Evolutionary conservation across 2,329 filamentous ascomycete genomes (phyloP), one percentile per base, ranked within the genome.

Genomic region (Arachnomyces sp.): DNA sequence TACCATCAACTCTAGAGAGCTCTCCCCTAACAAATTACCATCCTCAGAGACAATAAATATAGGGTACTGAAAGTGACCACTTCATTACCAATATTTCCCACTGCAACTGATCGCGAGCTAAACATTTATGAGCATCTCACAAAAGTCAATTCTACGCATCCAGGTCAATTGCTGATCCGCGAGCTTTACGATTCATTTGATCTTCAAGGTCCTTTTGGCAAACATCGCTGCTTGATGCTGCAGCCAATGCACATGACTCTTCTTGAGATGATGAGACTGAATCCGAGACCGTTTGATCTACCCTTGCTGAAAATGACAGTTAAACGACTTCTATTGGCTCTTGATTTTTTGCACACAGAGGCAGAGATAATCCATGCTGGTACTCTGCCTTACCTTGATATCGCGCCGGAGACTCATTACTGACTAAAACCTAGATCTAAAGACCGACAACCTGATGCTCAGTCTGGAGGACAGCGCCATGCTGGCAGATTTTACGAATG

Each of bases 391-490:
- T 18, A n/a, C 30, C 37, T 30, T 2, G 9, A 35, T 18, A 42
- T 31, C 52, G 45, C 39, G n/a, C n/a, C n/a, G n/a, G 9, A 25
- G 21, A 34, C 12, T 29, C 31, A n/a, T 31, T 28, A 31, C 36
- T 46, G 21, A 50, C 29, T 9, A 17, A 3, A 30, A 42, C 18
- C 15, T 13, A 56, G 65, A 68, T 50, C 49, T 68, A 17, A 67
- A 68, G 38, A 55, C 61, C 0, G 57, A 65, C 39, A 68, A 69
- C 41, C 55, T 69, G 12, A 57, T n/a, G n/a, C n/a, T n/a, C n/a
- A n/a, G n/a, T n/a, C n/a, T n/a, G n/a, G n/a, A n/a, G n/a, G n/a
- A n/a, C 31, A 42, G 41, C 14, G 47, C 49, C 5, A 53, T 56
- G 33, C 49, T 63, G 7, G 47, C 49, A 5, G 46, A 54, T 31